Conservation (phyloP, 352 stramenopile genomes). For the Globisporangium solare region DNA sequence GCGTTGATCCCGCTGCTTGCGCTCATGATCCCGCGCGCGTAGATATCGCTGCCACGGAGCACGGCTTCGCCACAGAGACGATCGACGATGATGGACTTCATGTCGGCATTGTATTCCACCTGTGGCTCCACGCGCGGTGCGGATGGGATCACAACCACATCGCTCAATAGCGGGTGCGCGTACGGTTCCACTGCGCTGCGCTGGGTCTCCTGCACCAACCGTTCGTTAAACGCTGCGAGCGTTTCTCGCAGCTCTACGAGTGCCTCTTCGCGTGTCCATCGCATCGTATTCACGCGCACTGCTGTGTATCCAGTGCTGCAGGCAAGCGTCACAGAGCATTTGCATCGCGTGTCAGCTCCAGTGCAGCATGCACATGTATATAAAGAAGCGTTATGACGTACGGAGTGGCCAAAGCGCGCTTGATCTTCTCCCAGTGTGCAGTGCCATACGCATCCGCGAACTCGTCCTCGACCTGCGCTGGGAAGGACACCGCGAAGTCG, state of each 20-base stretch:
- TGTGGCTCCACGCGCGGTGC: conserved; percentile 27
- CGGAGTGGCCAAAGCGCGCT: conserved; percentile 58
- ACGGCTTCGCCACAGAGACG: conserved; percentile 92
- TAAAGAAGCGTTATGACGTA: conserved; percentile 32
- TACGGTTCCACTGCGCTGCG: conserved; percentile 32
- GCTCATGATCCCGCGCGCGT: conserved; percentile 89
- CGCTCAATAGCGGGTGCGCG: conserved; percentile 32
- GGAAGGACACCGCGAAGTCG: conserved; percentile 71
- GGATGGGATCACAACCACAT: conserved; percentile 73
- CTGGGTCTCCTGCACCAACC: conserved; percentile 33
- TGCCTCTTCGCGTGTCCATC: conserved; percentile 48
- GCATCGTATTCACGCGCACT: conserved; percentile 77
- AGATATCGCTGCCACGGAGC: conserved; percentile 91
- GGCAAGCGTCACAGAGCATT: conserved; percentile 6
- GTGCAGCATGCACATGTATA: not conserved
- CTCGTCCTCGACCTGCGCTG: conserved; percentile 53
- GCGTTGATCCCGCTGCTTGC: conserved; percentile 80
- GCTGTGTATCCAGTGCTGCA: conserved; percentile 61
- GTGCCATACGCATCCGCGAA: conserved; percentile 57
- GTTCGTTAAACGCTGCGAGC: conserved; percentile 51
- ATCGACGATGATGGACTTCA: conserved; percentile 84
- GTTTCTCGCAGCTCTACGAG: conserved; percentile 35
- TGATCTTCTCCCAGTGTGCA: conserved; percentile 67
- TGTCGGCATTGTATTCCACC: conserved; percentile 20
- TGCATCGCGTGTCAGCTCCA: not conserved